These are phyloP conservation scores for Fistulifera solaris DNA, from an alignment of 108 stramenopile genomes.

Conservation along the genomic window DNA sequence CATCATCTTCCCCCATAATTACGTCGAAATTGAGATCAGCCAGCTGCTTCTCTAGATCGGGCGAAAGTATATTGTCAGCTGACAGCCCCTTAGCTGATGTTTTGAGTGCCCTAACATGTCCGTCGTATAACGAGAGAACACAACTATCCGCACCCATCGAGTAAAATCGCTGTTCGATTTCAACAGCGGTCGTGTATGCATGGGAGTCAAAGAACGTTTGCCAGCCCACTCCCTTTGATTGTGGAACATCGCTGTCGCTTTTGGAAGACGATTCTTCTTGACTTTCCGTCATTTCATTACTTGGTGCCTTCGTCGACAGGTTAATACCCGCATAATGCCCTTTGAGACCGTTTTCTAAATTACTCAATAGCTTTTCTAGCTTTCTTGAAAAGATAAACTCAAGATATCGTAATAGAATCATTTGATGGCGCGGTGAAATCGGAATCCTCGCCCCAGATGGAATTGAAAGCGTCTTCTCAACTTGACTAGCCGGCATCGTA, in stretches of 20 bases:
- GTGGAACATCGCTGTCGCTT: no score
- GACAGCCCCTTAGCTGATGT: slow-evolving; percentile 44
- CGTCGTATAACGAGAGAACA: slow-evolving; percentile 73
- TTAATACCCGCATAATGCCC: slow-evolving; percentile 62
- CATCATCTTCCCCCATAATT: slow-evolving; percentile 12
- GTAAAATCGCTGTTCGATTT: slow-evolving; percentile 73
- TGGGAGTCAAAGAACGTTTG: slow-evolving; percentile 71
- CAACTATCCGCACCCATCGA: slow-evolving; percentile 76
- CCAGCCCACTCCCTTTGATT: slow-evolving; percentile 52
- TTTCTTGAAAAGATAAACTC: slow-evolving; percentile 55
- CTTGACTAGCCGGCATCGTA: slow-evolving; percentile 44
- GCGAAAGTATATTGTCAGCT: slow-evolving; percentile 38
- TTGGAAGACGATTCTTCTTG: slow-evolving; percentile 5
- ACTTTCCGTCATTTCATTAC: slow-evolving; percentile 18
- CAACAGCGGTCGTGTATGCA: slow-evolving; percentile 70
- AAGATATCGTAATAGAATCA: slow-evolving; percentile 50
- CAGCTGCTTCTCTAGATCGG: slow-evolving; percentile 40
- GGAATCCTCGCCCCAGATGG: slow-evolving; percentile 2
- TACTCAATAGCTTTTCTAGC: slow-evolving; percentile 67
- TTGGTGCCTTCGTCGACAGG: slow-evolving; percentile 61
- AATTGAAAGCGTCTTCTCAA: slow-evolving; percentile 12
- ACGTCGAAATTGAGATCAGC: slow-evolving; percentile 50
- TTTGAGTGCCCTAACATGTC: slow-evolving; percentile 68
- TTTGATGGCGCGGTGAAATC: slow-evolving; percentile 43
- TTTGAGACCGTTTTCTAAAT: slow-evolving; percentile 60